phyloP scores from a whole-genome alignment of 768 basidiomycete genomes.

The Pleurotus eryngii region DNA sequence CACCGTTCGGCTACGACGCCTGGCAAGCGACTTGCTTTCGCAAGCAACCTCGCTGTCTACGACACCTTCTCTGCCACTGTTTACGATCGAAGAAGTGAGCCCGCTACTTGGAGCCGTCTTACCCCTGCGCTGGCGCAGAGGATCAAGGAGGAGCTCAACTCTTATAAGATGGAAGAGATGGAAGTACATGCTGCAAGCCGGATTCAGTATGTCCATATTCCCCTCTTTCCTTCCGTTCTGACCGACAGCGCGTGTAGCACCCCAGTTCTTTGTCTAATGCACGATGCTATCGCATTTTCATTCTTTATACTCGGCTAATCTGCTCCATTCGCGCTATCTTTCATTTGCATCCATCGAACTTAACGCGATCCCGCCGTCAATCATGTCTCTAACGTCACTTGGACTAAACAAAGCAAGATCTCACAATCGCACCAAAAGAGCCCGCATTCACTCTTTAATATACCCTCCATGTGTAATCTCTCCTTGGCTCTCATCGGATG shows the following conservation, averaged over 20 bases:
- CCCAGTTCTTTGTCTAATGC: conserved; percentile 14
- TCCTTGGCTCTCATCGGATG: neutral
- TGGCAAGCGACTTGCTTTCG: conserved; percentile 79
- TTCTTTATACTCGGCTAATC: conserved; percentile 2
- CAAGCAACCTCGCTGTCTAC: conserved; percentile 90
- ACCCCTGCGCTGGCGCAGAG: conserved; percentile 93
- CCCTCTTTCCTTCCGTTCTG: neutral
- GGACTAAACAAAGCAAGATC: neutral
- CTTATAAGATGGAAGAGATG: conserved; percentile 99
- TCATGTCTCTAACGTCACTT: conserved; percentile 6
- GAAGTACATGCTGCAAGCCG: conserved; percentile 93
- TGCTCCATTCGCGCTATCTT: neutral
- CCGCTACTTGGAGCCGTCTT: conserved; percentile 93
- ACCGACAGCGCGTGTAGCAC: conserved; percentile 6
- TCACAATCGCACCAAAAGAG: conserved; percentile 2
- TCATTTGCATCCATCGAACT: conserved; percentile 1
- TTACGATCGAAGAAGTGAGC: conserved; percentile 94
- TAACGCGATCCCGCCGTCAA: conserved; percentile 3
- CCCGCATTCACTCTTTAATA: conserved; percentile 5
- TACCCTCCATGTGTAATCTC: conserved; percentile 4
- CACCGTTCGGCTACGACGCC: conserved; percentile 72
- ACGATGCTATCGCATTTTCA: neutral
- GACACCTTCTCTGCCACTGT: conserved; percentile 91
- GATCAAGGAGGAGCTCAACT: conserved; percentile 98
- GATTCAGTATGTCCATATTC: conserved; percentile 66